A percentile compares a stretch with the other conserved stretches of the same genome.
phyloP scores from a whole-genome alignment of 1,284 basidiomycete genomes.

The Ustilago hordei region DNA sequence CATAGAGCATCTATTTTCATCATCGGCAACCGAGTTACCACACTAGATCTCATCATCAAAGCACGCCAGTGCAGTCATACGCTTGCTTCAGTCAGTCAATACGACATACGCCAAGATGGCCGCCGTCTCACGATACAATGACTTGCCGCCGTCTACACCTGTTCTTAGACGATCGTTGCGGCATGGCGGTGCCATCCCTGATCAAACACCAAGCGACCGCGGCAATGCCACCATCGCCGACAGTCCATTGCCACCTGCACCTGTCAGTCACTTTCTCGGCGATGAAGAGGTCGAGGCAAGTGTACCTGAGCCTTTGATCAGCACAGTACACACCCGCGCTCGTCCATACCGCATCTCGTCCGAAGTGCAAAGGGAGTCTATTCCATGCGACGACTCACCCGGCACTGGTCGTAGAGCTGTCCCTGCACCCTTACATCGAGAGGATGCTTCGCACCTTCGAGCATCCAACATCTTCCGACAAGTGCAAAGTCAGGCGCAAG shows the following conservation, averaged over 20 bases:
- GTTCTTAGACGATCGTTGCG: conserved; percentile 38
- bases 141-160: conserved; percentile 39
- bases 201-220: conserved; percentile 42
- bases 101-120: conserved; percentile 26
- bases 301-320: conserved; percentile 7
- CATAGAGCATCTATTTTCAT: background rate
- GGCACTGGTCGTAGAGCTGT: conserved; percentile 42
- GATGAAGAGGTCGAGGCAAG: conserved; percentile 37
- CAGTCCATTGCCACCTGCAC: conserved; percentile 47
- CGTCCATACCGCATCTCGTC: conserved; percentile 31
- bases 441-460: conserved; percentile 33
- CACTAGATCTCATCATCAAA: background rate
- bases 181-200: conserved; percentile 20
- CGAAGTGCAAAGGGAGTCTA: conserved; percentile 30
- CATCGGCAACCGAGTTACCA: background rate
- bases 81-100: background rate
- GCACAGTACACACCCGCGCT: conserved; percentile 6
- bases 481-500: conserved; percentile 16
- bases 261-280: conserved; percentile 52
- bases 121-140: conserved; percentile 34
- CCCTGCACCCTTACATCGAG: conserved; percentile 28
- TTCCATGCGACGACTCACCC: conserved; percentile 49
- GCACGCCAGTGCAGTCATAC: background rate
- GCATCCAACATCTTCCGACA: conserved; percentile 39
- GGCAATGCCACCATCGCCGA: conserved; percentile 48